phyloP scores from a whole-genome alignment of 139 green algal genomes.

The Gonium pectorale region DNA sequence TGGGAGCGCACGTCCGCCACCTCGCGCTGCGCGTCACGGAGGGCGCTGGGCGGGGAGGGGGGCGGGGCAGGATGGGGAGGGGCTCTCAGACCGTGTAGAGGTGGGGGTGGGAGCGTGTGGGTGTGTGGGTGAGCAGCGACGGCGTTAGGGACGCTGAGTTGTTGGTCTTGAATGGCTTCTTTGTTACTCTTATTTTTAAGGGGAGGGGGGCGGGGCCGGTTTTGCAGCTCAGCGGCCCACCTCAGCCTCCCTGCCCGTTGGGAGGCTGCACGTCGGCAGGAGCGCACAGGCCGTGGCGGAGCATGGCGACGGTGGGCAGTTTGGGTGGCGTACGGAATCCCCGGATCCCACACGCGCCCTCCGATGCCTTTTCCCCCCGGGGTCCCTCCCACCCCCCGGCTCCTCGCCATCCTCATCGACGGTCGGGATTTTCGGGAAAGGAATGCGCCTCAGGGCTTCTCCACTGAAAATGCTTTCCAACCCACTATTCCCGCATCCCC shows the following conservation, averaged over 20 bases:
- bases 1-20: not conserved
- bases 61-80: not conserved
- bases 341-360: not conserved
- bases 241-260: too few relatives aligned
- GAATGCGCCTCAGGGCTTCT: not conserved
- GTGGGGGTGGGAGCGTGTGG: not conserved
- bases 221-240: not conserved
- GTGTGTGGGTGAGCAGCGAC: not conserved
- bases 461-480: not conserved
- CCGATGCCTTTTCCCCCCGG: too few relatives aligned
- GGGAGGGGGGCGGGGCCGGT: not conserved
- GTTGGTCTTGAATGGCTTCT: too few relatives aligned
- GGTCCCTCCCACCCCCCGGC: too few relatives aligned
- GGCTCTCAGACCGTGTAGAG: not conserved
- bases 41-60: not conserved
- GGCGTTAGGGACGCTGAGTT: too few relatives aligned
- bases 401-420: not conserved
- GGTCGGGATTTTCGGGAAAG: not conserved
- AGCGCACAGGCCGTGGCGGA: too few relatives aligned
- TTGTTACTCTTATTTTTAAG: too few relatives aligned
- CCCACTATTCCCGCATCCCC: not conserved
- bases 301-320: too few relatives aligned
- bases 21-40: slow-evolving; percentile 13
- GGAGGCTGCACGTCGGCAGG: too few relatives aligned
- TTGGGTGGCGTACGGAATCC: not conserved